phyloP scores from a whole-genome alignment of 768 basidiomycete genomes.

The Collybiopsis luxurians region DNA sequence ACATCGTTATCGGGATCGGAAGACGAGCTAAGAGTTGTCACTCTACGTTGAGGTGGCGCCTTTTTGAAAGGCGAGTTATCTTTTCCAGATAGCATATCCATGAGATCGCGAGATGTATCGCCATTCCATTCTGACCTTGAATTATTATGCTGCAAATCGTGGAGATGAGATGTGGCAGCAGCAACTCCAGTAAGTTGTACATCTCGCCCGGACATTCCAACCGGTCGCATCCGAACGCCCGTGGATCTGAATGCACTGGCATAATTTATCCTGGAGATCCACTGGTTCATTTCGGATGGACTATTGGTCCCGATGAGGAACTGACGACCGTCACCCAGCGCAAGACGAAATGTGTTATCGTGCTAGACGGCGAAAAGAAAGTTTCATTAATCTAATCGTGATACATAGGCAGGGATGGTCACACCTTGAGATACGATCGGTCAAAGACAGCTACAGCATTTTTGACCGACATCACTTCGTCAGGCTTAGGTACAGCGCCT shows the following conservation, averaged over 20 bases:
- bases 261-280: conserved; percentile 93
- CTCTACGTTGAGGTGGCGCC: conserved; percentile 22
- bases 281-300: conserved; percentile 77
- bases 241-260: conserved; percentile 88
- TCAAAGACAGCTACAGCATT: conserved; percentile 82
- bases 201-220: conserved; percentile 65
- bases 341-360: conserved; percentile 72
- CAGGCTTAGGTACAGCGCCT: conserved; percentile 60
- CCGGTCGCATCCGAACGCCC: conserved; percentile 76
- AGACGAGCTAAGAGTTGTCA: conserved; percentile 25
- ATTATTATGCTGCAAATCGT: conserved; percentile 51
- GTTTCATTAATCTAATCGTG: background rate
- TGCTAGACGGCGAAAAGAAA: conserved; percentile 38
- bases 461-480: conserved; percentile 79
- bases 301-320: conserved; percentile 73
- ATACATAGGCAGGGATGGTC: conserved; percentile 12
- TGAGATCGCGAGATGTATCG: conserved; percentile 35
- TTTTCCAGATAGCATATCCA: conserved; percentile 38
- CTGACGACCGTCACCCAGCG: conserved; percentile 74
- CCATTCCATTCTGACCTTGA: conserved; percentile 40
- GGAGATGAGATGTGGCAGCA: conserved; percentile 81
- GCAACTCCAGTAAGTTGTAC: conserved; percentile 81
- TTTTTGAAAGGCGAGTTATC: conserved; percentile 19
- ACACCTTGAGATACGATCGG: conserved; percentile 71
- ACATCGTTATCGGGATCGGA: conserved; percentile 39